Percentiles rank a stretch among this genome's conserved stretches.
Evolutionary conservation across 108 stramenopile species (phyloP).

Genomic region (Nannochloropsis gaditana): DNA sequence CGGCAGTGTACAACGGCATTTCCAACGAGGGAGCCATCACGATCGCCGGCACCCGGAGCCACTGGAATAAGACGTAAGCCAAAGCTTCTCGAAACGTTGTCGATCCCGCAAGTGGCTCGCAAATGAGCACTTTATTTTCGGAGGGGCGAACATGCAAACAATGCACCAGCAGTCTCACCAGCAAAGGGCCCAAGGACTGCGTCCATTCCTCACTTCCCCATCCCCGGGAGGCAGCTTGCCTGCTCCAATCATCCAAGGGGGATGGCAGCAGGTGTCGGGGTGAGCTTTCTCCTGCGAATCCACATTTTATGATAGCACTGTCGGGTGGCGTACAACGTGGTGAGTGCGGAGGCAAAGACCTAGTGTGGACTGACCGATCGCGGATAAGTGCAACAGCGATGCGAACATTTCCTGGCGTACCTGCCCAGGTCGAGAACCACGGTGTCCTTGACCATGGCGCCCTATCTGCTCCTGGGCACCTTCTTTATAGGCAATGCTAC

Average conservation of each 20-base stretch:
- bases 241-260: neutral
- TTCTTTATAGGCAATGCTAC: no score
- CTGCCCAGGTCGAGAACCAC: neutral
- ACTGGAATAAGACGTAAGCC: neutral
- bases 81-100: neutral
- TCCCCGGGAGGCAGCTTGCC: neutral
- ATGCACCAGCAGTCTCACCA: neutral
- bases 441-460: constrained; percentile 5
- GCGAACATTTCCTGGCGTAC: neutral
- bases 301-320: neutral
- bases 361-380: neutral
- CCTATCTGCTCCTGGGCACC: neutral
- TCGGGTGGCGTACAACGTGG: neutral
- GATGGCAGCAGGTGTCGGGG: neutral
- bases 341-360: no score
- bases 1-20: neutral
- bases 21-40: neutral
- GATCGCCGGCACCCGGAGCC: neutral
- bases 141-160: neutral
- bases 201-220: neutral
- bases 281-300: neutral
- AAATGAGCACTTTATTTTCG: neutral
- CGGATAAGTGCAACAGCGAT: constrained; percentile 19
- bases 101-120: neutral
- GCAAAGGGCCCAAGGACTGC: constrained; percentile 8